Conservation (phyloP, 192 early-diverging fungal species). For the Coemansia sp. region DNA sequence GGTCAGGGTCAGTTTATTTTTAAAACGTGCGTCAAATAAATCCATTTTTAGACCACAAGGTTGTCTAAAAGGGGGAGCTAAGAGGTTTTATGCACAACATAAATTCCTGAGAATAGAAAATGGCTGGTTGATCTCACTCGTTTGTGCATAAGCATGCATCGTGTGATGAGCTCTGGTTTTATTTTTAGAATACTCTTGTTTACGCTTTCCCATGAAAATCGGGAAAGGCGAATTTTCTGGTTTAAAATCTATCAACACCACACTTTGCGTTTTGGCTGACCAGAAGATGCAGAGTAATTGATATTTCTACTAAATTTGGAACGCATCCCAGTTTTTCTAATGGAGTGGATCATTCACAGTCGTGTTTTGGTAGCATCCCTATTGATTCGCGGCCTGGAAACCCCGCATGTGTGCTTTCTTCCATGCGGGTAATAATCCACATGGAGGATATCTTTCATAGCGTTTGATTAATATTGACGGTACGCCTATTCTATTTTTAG, state of each 20-base stretch:
- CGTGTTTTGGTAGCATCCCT: not conserved
- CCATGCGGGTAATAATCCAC: too few relatives aligned
- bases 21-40: not conserved
- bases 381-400: not conserved
- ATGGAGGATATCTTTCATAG: not conserved
- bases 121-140: not conserved
- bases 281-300: not conserved
- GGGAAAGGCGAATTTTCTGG: not conserved
- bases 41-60: not conserved
- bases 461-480: not conserved
- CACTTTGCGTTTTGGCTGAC: not conserved
- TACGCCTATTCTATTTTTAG: conserved; percentile 24
- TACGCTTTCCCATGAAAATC: not conserved
- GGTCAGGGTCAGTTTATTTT: not conserved
- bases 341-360: not conserved
- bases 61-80: too few relatives aligned
- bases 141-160: not conserved
- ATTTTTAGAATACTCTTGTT: conserved; percentile 6
- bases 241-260: not conserved
- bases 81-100: too few relatives aligned
- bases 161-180: not conserved
- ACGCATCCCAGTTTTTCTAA: not conserved
- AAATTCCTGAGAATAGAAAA: too few relatives aligned
- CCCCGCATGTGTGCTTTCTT: not conserved
- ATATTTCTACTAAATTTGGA: conserved; percentile 5